phyloP scores from a whole-genome alignment of 139 green algal species.

The Pseudopediastrum boryanum region DNA sequence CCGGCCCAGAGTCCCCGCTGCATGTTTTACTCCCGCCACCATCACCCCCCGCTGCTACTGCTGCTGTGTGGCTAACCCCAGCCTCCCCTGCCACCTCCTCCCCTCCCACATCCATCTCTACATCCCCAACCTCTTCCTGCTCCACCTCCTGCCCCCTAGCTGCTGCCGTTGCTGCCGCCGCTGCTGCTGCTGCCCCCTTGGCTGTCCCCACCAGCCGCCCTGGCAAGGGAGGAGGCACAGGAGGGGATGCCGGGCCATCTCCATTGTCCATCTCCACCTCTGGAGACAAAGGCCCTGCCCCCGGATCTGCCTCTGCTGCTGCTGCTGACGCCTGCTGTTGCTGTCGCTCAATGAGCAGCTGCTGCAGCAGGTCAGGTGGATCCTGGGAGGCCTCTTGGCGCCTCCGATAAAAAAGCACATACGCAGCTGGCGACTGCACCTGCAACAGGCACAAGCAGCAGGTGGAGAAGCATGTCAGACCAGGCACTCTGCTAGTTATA shows the following conservation, averaged over 20 bases:
- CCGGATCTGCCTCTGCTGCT: conserved; percentile 5
- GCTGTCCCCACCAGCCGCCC: too few relatives aligned
- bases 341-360: conserved; percentile 6
- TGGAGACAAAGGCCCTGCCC: conserved; percentile 1
- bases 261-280: neutral
- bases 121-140: too few relatives aligned
- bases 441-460: conserved; percentile 3
- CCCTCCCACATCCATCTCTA: too few relatives aligned
- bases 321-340: conserved; percentile 20
- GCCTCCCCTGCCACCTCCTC: too few relatives aligned
- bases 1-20: too few relatives aligned
- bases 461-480: neutral
- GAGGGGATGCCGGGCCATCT: neutral
- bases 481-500: neutral
- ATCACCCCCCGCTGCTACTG: too few relatives aligned
- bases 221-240: too few relatives aligned
- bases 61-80: too few relatives aligned
- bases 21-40: too few relatives aligned
- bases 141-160: neutral
- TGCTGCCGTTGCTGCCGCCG: neutral
- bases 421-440: conserved; percentile 70
- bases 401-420: conserved; percentile 95
- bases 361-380: conserved; percentile 15
- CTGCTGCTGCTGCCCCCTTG: neutral
- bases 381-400: conserved; percentile 40